Base-by-base conservation (phyloP, 345 rosid genomes). In the Linum lewisii region DNA sequence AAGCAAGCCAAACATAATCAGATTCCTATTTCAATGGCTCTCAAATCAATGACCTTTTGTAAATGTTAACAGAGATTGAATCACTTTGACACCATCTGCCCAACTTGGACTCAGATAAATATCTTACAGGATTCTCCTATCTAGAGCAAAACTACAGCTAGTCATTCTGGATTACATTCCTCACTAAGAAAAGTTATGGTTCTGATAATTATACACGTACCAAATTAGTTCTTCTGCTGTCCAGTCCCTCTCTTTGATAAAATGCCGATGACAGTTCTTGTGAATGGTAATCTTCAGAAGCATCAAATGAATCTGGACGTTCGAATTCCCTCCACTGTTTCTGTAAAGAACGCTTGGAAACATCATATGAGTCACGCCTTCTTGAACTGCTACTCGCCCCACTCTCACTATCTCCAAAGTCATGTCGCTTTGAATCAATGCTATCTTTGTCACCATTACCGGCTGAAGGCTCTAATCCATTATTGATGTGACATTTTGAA, bases 271-370 rank as follows among this genome's bases (percentile, higher is more conserved):
- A 86, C 51, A 88, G 75, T 68, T 92, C 94, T 70, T 86, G 97
- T 0, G 97, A 88, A 72, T 84, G 94, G 72, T 87, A 93, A 65
- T 78, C 96, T 44, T 85, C 91, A 44, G 91, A 86, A 49, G 91
- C 79, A 69, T 88, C 91, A 77, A 85, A 89, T 2, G 95, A 87
- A 77, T 89, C 89, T 57, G 84, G 94, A 63, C 76, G 93, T 62
- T 89, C 94, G 51, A 88, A 75, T 56, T 82, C 87, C 66, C 82
- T 76, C 94, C 96, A 83, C 57, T 83, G 80, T 64, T 81, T 82
- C 69, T 74, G 77, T 81, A 81, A 73, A 58, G 81, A 67, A 69
- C 61, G 75, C 73, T 83, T 89, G 63, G 74, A 62, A 65, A 51
- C 66, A 68, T 86, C 94, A 32, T 58, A 72, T 15, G 85, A 79